Evolutionary conservation across 208 protist species (phyloP), one percentile per base, ranked within the genome.

Genomic region (Acanthamoeba triangularis): DNA sequence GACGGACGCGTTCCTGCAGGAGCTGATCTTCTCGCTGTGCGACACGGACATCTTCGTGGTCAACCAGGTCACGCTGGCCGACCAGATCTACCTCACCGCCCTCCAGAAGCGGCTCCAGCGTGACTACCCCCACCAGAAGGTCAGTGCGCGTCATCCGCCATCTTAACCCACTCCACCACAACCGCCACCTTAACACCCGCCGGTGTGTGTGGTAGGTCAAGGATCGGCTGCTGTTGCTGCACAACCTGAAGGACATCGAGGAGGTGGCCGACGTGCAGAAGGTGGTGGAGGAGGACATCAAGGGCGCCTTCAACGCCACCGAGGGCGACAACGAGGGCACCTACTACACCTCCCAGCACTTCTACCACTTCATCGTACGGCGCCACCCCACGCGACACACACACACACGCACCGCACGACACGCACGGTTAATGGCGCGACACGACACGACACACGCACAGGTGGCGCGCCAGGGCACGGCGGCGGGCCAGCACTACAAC

Each of bases 221-320:
- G 74, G 74, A 82, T 0, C 74, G 74, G 13, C 13, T 82, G 41
- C 52, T 82, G 16, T 2, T 82, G 7, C 74, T 82, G 41, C 74
- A 82, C 41, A 82, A 82, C 41, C 30, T 82, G 13, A 82, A 82
- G 74, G 74, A 82, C 44, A 82, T 82, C 18, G 74, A 82, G 25
- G 25, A 82, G 74, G 74, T 54, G 25, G 74, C 13, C 18, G 74
- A 82, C 74, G 25, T 82, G 74, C 20, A 47, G 14, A 28, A 54
- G 23, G 74, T 82, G 16, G 52, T 82, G 14, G 74, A 44, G 8
- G 30, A 44, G 74, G 74, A 82, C 44, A 52, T 82, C 74, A 20
- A 18, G 41, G 25, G 25, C 5, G 74, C 74, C 74, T 82, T 82
- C 74, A 44, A 52, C 37, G 74, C 74, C 41, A 47, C 16, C 8